Conservation (phyloP, 345 rosid species). For the Raphanus sativus region DNA sequence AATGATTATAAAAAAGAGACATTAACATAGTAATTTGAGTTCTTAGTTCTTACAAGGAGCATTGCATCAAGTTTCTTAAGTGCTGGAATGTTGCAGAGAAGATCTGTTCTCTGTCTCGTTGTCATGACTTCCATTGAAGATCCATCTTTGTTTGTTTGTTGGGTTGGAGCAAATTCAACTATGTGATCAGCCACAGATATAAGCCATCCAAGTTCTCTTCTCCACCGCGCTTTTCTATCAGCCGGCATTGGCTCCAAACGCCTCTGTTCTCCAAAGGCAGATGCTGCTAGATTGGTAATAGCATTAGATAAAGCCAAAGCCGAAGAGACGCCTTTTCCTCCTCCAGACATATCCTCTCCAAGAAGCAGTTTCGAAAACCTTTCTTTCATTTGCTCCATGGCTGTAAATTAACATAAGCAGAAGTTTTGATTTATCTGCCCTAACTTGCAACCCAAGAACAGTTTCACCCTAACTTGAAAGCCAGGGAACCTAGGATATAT, state of each 20-base stretch:
- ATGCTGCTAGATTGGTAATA: constrained; percentile 52
- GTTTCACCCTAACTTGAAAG: neutral
- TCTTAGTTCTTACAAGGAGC: constrained; percentile 67
- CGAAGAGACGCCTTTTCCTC: constrained; percentile 83
- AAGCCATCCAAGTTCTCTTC: constrained; percentile 67
- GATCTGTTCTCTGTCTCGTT: constrained; percentile 79
- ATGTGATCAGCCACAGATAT: constrained; percentile 66
- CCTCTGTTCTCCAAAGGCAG: constrained; percentile 52
- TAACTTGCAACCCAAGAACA: constrained; percentile 6
- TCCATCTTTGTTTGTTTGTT: constrained; percentile 63
- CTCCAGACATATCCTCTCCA: constrained; percentile 84
- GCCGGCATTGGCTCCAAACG: constrained; percentile 64
- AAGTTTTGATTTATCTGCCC: neutral
- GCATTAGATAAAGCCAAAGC: constrained; percentile 71
- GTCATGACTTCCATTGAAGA: constrained; percentile 73
- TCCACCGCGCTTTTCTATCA: constrained; percentile 62
- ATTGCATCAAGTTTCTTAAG: constrained; percentile 84
- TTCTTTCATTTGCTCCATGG: constrained; percentile 69
- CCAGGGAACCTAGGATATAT: neutral
- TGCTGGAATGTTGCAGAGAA: constrained; percentile 91
- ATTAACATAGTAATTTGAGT: neutral
- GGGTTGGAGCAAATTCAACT: constrained; percentile 67
- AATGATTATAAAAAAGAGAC: neutral
- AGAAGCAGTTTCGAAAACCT: constrained; percentile 58
- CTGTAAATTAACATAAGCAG: constrained; percentile 35